phyloP scores from a whole-genome alignment of 148 eudicot genomes.

The Camellia sinensis region DNA sequence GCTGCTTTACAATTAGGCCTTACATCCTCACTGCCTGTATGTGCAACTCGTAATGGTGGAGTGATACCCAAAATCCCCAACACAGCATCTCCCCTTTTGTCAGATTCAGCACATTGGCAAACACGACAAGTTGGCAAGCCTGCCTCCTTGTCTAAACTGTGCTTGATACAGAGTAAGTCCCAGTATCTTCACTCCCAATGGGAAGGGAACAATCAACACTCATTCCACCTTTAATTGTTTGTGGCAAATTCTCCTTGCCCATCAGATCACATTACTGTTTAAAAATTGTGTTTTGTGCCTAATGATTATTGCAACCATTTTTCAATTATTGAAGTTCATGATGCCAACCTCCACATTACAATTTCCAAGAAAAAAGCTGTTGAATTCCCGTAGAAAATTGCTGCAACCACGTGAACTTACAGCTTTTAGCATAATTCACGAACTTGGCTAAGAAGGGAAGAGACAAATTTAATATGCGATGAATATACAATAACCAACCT shows the following conservation, averaged over 20 bases:
- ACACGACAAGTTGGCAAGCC: conserved; percentile 79
- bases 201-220: conserved; percentile 39
- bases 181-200: conserved; percentile 36
- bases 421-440: not conserved
- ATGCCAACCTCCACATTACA: not conserved
- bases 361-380: not conserved
- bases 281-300: not conserved
- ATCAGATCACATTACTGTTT: conserved; percentile 27
- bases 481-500: not conserved
- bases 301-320: not conserved
- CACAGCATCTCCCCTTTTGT: conserved; percentile 67
- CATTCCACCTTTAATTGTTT: conserved; percentile 25
- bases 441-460: not conserved
- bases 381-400: not conserved
- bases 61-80: conserved; percentile 62
- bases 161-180: conserved; percentile 41
- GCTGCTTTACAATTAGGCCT: conserved; percentile 33
- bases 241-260: conserved; percentile 45
- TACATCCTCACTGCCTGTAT: conserved; percentile 23
- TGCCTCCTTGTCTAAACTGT: conserved; percentile 53
- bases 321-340: conserved; percentile 9
- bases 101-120: conserved; percentile 85
- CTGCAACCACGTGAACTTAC: not conserved
- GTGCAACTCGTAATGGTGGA: conserved; percentile 34
- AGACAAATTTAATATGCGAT: not conserved